phyloP scores from a whole-genome alignment of 768 basidiomycete species.

The Paxillus rubicundulus region DNA sequence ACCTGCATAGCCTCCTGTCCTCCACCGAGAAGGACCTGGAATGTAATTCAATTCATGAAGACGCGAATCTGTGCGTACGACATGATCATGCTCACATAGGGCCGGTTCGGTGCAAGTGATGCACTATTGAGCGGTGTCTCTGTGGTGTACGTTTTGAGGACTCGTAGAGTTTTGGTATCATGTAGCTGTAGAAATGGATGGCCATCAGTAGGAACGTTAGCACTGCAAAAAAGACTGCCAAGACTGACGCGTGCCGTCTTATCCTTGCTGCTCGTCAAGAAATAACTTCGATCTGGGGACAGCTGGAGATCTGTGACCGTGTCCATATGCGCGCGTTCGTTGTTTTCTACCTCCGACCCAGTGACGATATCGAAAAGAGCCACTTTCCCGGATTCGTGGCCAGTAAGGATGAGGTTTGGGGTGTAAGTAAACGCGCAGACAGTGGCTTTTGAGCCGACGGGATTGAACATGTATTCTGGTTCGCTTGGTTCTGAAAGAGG shows the following conservation, averaged over 20 bases:
- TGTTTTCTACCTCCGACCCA: constrained; percentile 78
- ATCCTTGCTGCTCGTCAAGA: constrained; percentile 95
- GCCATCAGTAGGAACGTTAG: background rate
- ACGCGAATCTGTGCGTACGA: background rate
- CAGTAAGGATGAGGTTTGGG: constrained; percentile 81
- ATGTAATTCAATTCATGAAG: background rate
- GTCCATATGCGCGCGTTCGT: constrained; percentile 87
- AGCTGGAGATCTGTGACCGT: constrained; percentile 91
- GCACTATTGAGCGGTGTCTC: constrained; percentile 97
- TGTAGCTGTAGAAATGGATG: constrained; percentile 55
- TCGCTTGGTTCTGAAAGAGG: constrained; percentile 62
- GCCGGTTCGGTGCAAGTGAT: constrained; percentile 75
- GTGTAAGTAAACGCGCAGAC: constrained; percentile 88
- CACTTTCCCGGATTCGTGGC: constrained; percentile 95
- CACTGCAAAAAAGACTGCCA: background rate
- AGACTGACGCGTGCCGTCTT: constrained; percentile 84
- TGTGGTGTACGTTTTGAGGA: constrained; percentile 90
- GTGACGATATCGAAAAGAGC: constrained; percentile 86
- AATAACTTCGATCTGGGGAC: constrained; percentile 87
- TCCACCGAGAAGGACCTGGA: constrained; percentile 85
- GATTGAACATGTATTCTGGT: constrained; percentile 77
- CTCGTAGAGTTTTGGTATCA: constrained; percentile 82
- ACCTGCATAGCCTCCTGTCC: constrained; percentile 98
- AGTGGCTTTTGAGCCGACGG: constrained; percentile 93
- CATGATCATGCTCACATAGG: constrained; percentile 57